These are phyloP conservation scores for Kregervanrija fluxuum DNA, from an alignment of 805 yeast species.

Conservation along the genomic window DNA sequence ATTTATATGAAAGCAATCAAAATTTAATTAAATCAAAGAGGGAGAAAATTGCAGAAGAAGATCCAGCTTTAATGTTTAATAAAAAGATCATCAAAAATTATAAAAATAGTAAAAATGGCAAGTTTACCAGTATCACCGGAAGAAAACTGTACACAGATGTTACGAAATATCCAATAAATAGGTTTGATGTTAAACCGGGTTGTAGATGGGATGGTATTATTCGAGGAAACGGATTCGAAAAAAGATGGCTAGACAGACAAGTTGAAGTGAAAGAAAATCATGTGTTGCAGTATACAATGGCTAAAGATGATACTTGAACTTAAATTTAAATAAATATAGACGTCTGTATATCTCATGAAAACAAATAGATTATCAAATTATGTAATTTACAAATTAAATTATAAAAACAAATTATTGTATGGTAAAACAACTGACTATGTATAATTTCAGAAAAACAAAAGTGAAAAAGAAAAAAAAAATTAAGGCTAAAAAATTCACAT, in stretches of 20 bases:
- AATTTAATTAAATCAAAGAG: slow-evolving; percentile 30
- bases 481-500: too few relatives aligned
- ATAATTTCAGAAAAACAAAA: too few relatives aligned
- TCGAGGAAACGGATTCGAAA: slow-evolving; percentile 83
- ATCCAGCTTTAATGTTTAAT: slow-evolving; percentile 52
- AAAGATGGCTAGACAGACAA: slow-evolving; percentile 42
- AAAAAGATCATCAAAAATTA: slow-evolving; percentile 17
- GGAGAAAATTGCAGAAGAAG: slow-evolving; percentile 40
- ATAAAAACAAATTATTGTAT: too few relatives aligned
- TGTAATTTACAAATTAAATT: too few relatives aligned
- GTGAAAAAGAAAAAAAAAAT: too few relatives aligned
- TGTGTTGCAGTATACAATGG: slow-evolving; percentile 28
- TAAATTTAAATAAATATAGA: slow-evolving; percentile 5
- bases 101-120: slow-evolving; percentile 10
- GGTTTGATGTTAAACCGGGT: slow-evolving; percentile 77
- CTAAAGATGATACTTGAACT: slow-evolving; percentile 27
- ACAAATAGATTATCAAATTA: too few relatives aligned
- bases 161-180: slow-evolving; percentile 45
- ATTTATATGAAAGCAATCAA: slow-evolving; percentile 32
- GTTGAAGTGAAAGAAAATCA: slow-evolving; percentile 29
- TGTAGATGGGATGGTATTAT: slow-evolving; percentile 89
- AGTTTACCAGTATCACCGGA: slow-evolving; percentile 33
- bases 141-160: slow-evolving; percentile 48
- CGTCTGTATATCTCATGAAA: background rate
- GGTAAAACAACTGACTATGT: too few relatives aligned